Evolutionary conservation across 2,329 filamentous ascomycete genomes (phyloP).

Genomic region (Cyphellophora attinorum): DNA sequence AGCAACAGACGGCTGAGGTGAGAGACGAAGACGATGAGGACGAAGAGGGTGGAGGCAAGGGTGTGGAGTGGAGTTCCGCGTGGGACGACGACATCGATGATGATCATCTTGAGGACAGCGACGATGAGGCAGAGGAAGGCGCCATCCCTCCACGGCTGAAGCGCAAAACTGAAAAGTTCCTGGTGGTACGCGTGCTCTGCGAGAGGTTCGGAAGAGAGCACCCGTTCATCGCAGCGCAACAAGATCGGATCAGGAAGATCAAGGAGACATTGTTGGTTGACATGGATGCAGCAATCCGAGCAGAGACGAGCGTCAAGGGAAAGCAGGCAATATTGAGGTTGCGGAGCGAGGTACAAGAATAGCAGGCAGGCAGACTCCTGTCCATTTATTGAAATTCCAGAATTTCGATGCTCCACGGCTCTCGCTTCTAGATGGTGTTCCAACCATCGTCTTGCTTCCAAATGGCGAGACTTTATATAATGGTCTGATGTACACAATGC

Average conservation of each 20-base stretch:
- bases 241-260: conserved; percentile 46
- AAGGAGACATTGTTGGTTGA: conserved; percentile 56
- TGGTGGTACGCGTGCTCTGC: conserved; percentile 44
- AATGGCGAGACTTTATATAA: too few species aligned
- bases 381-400: neutral
- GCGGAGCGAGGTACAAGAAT: conserved; percentile 9
- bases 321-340: conserved; percentile 15
- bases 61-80: conserved; percentile 26
- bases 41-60: conserved; percentile 17
- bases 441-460: too few species aligned
- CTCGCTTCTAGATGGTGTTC: neutral
- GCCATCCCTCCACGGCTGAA: conserved; percentile 20
- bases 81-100: conserved; percentile 23
- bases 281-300: conserved; percentile 52
- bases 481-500: too few species aligned
- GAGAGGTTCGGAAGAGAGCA: conserved; percentile 46
- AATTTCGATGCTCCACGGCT: too few species aligned
- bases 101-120: conserved; percentile 25
- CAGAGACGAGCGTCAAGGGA: conserved; percentile 32
- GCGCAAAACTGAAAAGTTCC: conserved; percentile 48
- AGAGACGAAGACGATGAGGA: conserved; percentile 24
- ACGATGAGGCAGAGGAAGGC: conserved; percentile 24
- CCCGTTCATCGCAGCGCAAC: conserved; percentile 53
- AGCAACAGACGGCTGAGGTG: conserved; percentile 22
- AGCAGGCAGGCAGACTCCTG: conserved; percentile 1